Evolutionary conservation across 371 early-diverging fungal genomes (phyloP), one percentile per base, ranked within the genome.

Genomic region (Sporodiniella umbellata): DNA sequence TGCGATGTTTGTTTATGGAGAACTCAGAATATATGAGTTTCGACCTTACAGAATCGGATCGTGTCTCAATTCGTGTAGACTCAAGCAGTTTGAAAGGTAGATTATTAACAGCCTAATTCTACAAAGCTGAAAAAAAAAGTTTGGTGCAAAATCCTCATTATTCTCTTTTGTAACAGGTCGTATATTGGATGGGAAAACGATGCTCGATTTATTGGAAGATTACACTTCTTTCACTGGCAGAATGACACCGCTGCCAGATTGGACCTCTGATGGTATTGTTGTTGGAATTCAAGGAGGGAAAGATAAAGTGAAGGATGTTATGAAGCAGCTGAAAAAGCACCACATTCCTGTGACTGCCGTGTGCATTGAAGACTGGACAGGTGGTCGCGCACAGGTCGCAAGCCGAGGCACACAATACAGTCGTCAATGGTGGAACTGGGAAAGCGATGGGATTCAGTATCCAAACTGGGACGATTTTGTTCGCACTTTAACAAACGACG

Each of bases 401-500:
- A 53, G 56, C 5, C 59, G 53, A 15, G 58, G 59, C 25, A 15
- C 19, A 4, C 52, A 55, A 15, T 51, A 62, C 21, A 58, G 53
- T 35, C 60, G 72, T 4, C 51, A 68, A 12, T 79, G 77, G 75
- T 77, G 75, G 78, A 72, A 75, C 33, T 77, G 77, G 78, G 78
- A 79, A 49, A 52, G 60, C 26, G 76, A 69, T 40, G 54, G 53
- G 22, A 54, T 28, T 6, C 51, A 65, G 0, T 76, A 80, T 45
- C 78, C 80, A 2, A 54, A 68, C 37, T 80, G 78, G 80, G 42
- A 55, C 2, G 33, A 35, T 0, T 66, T 79, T 28, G 66, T 79
- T 4, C 26, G 62, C 11, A 47, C 51, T 19, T 45, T 78, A 35
- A 14, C 35, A 10, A 30, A 43, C 5, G 43, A 48, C 4, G 48